A percentile compares a stretch with the other conserved stretches of the same genome.
Conservation (phyloP, 1,284 basidiomycete genomes). For the Singerocomus inundabilis region DNA sequence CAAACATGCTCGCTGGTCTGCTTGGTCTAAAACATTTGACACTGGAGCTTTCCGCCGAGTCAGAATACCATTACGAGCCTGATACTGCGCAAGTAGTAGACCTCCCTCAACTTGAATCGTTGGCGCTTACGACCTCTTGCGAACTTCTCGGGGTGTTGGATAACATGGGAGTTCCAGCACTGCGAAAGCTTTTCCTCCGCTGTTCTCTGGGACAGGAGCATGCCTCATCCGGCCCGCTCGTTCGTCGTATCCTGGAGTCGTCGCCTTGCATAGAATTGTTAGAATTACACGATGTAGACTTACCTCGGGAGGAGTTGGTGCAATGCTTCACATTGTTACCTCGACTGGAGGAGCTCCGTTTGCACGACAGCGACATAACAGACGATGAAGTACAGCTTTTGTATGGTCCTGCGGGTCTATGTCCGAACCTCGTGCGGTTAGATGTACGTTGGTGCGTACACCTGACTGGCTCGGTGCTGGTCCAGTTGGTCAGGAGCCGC, state of each 20-base stretch:
- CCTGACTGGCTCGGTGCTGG: constrained; percentile 50
- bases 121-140: constrained; percentile 43
- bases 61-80: constrained; percentile 36
- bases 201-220: constrained; percentile 14
- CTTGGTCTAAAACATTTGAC: constrained; percentile 40
- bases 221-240: constrained; percentile 39
- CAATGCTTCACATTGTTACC: constrained; percentile 41
- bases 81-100: constrained; percentile 32
- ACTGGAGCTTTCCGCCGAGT: constrained; percentile 39
- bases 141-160: constrained; percentile 45
- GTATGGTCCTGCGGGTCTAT: constrained; percentile 41
- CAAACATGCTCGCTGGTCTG: constrained; percentile 35
- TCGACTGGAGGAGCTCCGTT: constrained; percentile 46
- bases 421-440: constrained; percentile 47
- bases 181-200: constrained; percentile 48
- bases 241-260: constrained; percentile 44
- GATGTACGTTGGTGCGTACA: constrained; percentile 64
- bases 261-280: constrained; percentile 46
- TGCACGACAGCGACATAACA: constrained; percentile 61
- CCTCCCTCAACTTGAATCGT: constrained; percentile 39
- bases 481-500: constrained; percentile 47
- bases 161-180: constrained; percentile 43
- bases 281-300: constrained; percentile 57
- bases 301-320: constrained; percentile 43
- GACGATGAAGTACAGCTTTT: constrained; percentile 46